A percentile compares a stretch with the other conserved stretches of the same genome.
Evolutionary conservation across 2,329 filamentous ascomycete species (phyloP).

Genomic region (Clonostachys chloroleuca): DNA sequence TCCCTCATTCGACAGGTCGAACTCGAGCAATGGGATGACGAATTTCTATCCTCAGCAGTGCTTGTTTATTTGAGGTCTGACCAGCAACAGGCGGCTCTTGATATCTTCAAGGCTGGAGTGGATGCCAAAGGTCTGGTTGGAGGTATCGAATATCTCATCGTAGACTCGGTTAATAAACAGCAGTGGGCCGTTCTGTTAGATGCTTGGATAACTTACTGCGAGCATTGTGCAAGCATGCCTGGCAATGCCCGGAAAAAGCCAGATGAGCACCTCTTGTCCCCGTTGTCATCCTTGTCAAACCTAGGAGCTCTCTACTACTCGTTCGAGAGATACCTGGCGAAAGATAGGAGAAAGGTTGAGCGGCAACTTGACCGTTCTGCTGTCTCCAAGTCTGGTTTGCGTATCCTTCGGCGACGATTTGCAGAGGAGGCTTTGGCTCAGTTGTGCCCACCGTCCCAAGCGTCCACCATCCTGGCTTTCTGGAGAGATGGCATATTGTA

Average conservation of each 20-base stretch:
- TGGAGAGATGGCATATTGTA: constrained; percentile 33
- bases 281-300: constrained; percentile 10
- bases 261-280: constrained; percentile 12
- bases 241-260: constrained; percentile 6
- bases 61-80: constrained; percentile 33
- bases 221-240: too few relatives aligned
- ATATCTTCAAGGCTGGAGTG: constrained; percentile 32
- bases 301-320: constrained; percentile 22
- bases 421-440: constrained; percentile 21
- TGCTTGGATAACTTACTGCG: constrained; percentile 28
- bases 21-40: constrained; percentile 29
- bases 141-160: constrained; percentile 38
- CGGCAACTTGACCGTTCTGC: neutral
- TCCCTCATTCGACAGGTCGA: constrained; percentile 35
- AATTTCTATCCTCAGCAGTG: constrained; percentile 31
- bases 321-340: constrained; percentile 24
- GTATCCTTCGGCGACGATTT: constrained; percentile 19
- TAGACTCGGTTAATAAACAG: constrained; percentile 27
- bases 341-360: constrained; percentile 9
- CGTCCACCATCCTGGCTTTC: constrained; percentile 29
- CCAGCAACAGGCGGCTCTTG: constrained; percentile 29
- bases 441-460: constrained; percentile 24
- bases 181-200: constrained; percentile 29
- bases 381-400: constrained; percentile 6
- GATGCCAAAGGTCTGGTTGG: constrained; percentile 20